These are phyloP conservation scores for Austropuccinia psidii DNA, from an alignment of 1,284 basidiomycete genomes.

Conservation along the genomic window DNA sequence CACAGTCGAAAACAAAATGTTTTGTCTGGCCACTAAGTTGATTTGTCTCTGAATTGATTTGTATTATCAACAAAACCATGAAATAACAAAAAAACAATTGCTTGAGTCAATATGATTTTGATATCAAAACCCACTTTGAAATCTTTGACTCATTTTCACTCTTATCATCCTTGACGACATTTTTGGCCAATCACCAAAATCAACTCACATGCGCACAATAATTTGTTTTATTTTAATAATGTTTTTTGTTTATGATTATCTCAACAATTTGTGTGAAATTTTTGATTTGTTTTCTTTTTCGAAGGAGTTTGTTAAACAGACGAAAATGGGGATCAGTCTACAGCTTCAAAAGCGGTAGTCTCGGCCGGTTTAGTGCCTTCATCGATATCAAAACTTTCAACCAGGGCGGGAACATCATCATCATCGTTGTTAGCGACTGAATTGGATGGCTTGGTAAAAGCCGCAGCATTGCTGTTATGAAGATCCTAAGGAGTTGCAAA, in stretches of 20 bases:
- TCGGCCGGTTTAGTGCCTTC: conserved; percentile 16
- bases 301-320: background rate
- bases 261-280: background rate
- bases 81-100: too few relatives aligned
- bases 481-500: conserved; percentile 1
- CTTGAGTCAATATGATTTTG: too few relatives aligned
- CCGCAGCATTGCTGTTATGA: conserved; percentile 10
- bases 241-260: background rate
- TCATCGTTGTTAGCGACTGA: conserved; percentile 27
- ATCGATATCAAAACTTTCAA: conserved; percentile 37
- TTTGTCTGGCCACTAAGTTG: too few relatives aligned
- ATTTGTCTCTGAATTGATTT: too few relatives aligned
- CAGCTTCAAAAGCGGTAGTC: conserved; percentile 28
- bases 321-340: conserved; percentile 16
- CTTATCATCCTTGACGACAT: too few relatives aligned
- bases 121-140: too few relatives aligned
- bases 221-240: too few relatives aligned
- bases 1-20: too few relatives aligned
- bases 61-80: too few relatives aligned
- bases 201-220: too few relatives aligned
- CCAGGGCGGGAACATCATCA: conserved; percentile 36
- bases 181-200: too few relatives aligned
- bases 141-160: too few relatives aligned
- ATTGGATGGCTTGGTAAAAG: conserved; percentile 16
- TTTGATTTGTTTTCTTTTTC: background rate